Conservation (phyloP, 106 monocot genomes). For the Platanthera zijinensis region DNA sequence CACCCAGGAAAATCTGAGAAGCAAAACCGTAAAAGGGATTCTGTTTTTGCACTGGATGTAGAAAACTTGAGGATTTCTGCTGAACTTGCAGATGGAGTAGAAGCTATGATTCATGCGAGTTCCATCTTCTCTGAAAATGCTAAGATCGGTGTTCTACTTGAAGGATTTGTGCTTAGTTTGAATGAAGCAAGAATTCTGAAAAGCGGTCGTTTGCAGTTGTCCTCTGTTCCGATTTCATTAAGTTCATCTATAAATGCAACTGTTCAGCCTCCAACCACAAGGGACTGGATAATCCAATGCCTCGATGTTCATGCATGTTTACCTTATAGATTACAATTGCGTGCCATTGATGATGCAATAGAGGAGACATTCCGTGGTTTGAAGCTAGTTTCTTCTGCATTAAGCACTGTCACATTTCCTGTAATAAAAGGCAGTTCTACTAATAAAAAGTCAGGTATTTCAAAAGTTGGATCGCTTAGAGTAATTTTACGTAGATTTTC, state of each 20-base stretch:
- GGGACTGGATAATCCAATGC: constrained; percentile 85
- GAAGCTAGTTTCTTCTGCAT: constrained; percentile 54
- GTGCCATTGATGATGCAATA: constrained; percentile 89
- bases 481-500: constrained; percentile 57
- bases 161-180: constrained; percentile 57
- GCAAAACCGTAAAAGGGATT: constrained; percentile 31
- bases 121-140: constrained; percentile 94
- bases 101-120: constrained; percentile 54
- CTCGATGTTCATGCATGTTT: constrained; percentile 70
- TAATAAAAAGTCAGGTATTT: constrained; percentile 31
- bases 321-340: constrained; percentile 72
- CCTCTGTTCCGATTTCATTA: constrained; percentile 47
- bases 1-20: constrained; percentile 33
- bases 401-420: constrained; percentile 36
- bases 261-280: constrained; percentile 19
- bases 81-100: constrained; percentile 84
- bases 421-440: constrained; percentile 34
- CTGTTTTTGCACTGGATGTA: constrained; percentile 74
- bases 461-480: constrained; percentile 58
- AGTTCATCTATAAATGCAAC: constrained; percentile 31
- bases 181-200: constrained; percentile 72
- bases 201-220: constrained; percentile 80
- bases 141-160: constrained; percentile 65
- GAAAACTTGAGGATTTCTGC: constrained; percentile 59
- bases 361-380: constrained; percentile 69